Conservation (phyloP, 2,329 filamentous ascomycete genomes). For the Penicillium sp. region DNA sequence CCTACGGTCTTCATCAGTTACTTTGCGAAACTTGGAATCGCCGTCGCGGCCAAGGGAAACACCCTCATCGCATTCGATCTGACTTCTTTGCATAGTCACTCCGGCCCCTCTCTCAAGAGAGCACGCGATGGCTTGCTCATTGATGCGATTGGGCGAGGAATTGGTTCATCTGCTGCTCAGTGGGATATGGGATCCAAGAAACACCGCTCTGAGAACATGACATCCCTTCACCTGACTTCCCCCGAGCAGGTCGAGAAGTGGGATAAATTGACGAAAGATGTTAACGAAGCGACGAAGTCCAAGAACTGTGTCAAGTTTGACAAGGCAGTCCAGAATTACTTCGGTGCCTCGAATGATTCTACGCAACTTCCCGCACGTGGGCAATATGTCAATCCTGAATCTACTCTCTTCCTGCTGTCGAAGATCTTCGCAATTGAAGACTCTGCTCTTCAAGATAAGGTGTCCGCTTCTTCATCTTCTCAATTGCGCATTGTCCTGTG, state of each 20-base stretch:
- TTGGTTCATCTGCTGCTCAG: conserved; percentile 36
- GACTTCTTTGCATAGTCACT: conserved; percentile 34
- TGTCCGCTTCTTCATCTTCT: conserved; percentile 29
- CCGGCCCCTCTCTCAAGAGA: conserved; percentile 41
- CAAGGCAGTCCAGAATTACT: conserved; percentile 36
- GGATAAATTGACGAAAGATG: conserved; percentile 35
- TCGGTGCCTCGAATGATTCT: conserved; percentile 25
- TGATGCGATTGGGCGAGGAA: conserved; percentile 48
- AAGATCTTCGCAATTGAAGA: conserved; percentile 42
- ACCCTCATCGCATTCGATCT: conserved; percentile 52
- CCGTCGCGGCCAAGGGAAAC: conserved; percentile 46
- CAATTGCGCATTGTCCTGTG: conserved; percentile 40
- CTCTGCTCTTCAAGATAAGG: conserved; percentile 24
- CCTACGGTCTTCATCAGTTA: conserved; percentile 47
- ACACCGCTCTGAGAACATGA: conserved; percentile 33
- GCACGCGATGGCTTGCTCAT: conserved; percentile 46
- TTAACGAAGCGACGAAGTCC: conserved; percentile 33
- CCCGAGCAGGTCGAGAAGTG: conserved; percentile 39
- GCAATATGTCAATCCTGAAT: conserved; percentile 41
- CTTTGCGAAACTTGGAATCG: conserved; percentile 48
- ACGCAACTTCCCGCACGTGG: conserved; percentile 28
- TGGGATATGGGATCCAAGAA: conserved; percentile 36
- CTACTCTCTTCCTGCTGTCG: conserved; percentile 42
- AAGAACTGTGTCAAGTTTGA: conserved; percentile 41
- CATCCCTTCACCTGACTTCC: conserved; percentile 36